Base-by-base conservation (phyloP, 225 moss, liverwort and hornwort genomes). In the Sphagnum tenellum region DNA sequence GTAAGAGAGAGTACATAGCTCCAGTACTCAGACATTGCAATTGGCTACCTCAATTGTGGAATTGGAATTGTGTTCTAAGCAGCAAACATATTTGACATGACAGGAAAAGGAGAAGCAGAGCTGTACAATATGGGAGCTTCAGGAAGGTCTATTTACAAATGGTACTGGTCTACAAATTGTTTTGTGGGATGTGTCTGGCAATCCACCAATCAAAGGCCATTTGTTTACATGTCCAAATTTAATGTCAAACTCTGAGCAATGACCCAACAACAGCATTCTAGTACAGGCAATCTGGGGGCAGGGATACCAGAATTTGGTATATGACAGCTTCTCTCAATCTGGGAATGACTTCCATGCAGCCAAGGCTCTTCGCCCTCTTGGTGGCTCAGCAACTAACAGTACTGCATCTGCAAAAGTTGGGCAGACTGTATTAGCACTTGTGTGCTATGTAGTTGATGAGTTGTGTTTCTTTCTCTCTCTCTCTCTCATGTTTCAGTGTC, bases 71-170 rank as follows among this genome's bases (percentile, higher is more conserved):
- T 29, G 29, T 29, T 29, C 29, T 29, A 29, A 29, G 29, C 1
- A 29, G 29, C 29, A 29, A 29, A 0, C 29, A 1, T 29, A 29
- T 29, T 29, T 29, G 29, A 53, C 9, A 50, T 68, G 55, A 51
- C 84, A 89, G 89, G 70, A 81, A 0, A 50, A 70, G 55, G 92
- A 85, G 67, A 67, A 79, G 63, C 90, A 77, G 49, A 80, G 79
- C 68, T 92, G 88, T 75, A 87, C 96, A 3, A 92, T 98, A 51
- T 92, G 96, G 96, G 96, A 98, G 65, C 87, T 92, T 50, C 96
- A 98, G 76, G 90, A 98, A 60, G 96, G 96, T 45, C 77, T 98
- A 48, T 81, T 92, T 66, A 72, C 81, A 13, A 78, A 75, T 48
- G 75, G 78, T 1, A 64, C 74, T 58, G 75, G 46, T 64, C 70